phyloP scores from a whole-genome alignment of 371 early-diverging fungal genomes.

The Mortierella polycephala region DNA sequence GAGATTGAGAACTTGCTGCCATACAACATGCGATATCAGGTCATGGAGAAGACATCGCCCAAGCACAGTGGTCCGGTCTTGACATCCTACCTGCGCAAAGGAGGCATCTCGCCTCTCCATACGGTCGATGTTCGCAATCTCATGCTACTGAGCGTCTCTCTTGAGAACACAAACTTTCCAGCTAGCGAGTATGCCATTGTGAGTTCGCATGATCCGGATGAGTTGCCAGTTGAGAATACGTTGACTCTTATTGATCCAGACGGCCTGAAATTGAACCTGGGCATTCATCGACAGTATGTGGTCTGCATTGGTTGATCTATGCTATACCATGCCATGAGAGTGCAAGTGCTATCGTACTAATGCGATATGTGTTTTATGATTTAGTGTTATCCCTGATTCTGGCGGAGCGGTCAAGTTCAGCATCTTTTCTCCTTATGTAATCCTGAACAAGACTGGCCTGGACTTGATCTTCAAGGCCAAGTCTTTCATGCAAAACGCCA shows the following conservation, averaged over 20 bases:
- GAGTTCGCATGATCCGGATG: slow-evolving; percentile 79
- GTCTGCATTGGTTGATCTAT: too few species aligned
- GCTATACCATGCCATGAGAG: not conserved
- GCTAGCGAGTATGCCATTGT: slow-evolving; percentile 89
- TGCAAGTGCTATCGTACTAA: not conserved
- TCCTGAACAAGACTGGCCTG: slow-evolving; percentile 93
- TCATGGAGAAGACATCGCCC: slow-evolving; percentile 75
- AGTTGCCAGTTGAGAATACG: slow-evolving; percentile 73
- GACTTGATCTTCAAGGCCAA: slow-evolving; percentile 83
- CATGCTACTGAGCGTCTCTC: slow-evolving; percentile 78
- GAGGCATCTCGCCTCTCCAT: slow-evolving; percentile 83
- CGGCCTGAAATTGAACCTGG: slow-evolving; percentile 74
- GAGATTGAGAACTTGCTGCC: slow-evolving; percentile 97
- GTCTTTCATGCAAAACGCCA: slow-evolving; percentile 79
- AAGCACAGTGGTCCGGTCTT: slow-evolving; percentile 67
- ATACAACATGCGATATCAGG: slow-evolving; percentile 79
- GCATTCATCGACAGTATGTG: slow-evolving; percentile 73
- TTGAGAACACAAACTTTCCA: slow-evolving; percentile 79
- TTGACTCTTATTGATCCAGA: slow-evolving; percentile 75
- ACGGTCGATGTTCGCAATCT: slow-evolving; percentile 87
- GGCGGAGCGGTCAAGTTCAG: slow-evolving; percentile 77
- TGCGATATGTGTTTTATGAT: not conserved
- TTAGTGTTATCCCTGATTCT: slow-evolving; percentile 68
- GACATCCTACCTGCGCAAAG: slow-evolving; percentile 73
- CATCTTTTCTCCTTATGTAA: slow-evolving; percentile 79